Conservation (phyloP, 331 rosid species). For the Ulmus americana region DNA sequence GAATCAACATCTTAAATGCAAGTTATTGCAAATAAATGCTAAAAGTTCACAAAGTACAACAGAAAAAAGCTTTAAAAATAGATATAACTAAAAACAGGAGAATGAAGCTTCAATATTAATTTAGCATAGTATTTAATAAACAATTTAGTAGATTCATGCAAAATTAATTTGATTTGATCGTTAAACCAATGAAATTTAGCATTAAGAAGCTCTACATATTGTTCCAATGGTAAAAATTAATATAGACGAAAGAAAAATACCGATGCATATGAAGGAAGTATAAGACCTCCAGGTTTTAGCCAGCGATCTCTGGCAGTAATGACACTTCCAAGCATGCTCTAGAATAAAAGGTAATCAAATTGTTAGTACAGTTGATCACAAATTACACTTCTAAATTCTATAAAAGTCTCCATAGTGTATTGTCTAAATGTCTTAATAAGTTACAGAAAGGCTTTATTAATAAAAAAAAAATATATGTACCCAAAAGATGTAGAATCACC, state of each 20-base stretch:
- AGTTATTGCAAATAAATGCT: not conserved
- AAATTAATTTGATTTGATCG: too few species aligned
- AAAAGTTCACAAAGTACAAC: not conserved
- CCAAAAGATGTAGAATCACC: slow-evolving; percentile 37
- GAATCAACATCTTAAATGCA: slow-evolving; percentile 17
- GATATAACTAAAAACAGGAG: too few species aligned
- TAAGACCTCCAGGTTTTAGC: slow-evolving; percentile 98
- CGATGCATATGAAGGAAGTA: slow-evolving; percentile 88
- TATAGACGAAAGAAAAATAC: slow-evolving; percentile 27
- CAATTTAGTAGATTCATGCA: too few species aligned
- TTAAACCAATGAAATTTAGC: too few species aligned
- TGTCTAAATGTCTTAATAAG: too few species aligned
- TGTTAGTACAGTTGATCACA: slow-evolving; percentile 19
- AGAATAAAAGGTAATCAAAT: slow-evolving; percentile 26
- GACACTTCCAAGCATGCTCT: slow-evolving; percentile 99
- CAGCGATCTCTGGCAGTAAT: slow-evolving; percentile 95
- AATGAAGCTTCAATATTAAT: too few species aligned
- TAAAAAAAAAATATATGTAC: too few species aligned
- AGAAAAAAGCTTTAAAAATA: not conserved
- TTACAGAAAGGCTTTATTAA: too few species aligned
- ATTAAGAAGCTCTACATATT: too few species aligned
- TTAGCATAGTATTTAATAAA: too few species aligned
- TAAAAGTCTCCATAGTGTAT: too few species aligned
- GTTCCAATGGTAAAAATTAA: too few species aligned
- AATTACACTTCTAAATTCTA: not conserved